These are phyloP conservation scores for Kodamaea derodonti DNA, from an alignment of 1,139 yeast genomes.

Conservation along the genomic window DNA sequence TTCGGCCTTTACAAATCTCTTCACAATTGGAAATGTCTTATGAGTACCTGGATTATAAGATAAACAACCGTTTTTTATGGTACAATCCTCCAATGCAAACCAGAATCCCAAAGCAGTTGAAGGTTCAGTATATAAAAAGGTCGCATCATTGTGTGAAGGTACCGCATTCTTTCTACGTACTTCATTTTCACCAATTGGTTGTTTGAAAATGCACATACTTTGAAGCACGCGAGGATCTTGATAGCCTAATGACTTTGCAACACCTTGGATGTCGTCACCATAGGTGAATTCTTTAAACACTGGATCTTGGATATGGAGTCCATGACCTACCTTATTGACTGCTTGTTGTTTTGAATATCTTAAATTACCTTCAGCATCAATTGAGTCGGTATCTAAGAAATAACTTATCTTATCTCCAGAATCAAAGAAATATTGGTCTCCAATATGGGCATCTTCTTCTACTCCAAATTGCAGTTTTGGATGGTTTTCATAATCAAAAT, in stretches of 20 bases:
- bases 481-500: slow-evolving; percentile 54
- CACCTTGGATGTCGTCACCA: slow-evolving; percentile 44
- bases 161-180: slow-evolving; percentile 60
- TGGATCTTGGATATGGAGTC: slow-evolving; percentile 55
- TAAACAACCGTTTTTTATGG: slow-evolving; percentile 63
- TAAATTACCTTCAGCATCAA: slow-evolving; percentile 49
- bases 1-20: slow-evolving; percentile 58
- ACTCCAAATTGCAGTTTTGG: slow-evolving; percentile 74
- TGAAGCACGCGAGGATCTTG: slow-evolving; percentile 70
- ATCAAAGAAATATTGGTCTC: slow-evolving; percentile 67
- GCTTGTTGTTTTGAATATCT: slow-evolving; percentile 52
- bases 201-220: slow-evolving; percentile 78
- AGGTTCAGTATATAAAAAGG: slow-evolving; percentile 70
- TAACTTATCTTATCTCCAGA: slow-evolving; percentile 67
- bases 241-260: slow-evolving; percentile 52
- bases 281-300: slow-evolving; percentile 50
- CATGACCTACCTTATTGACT: slow-evolving; percentile 79
- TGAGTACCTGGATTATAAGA: slow-evolving; percentile 76
- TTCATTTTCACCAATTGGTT: slow-evolving; percentile 37
- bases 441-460: slow-evolving; percentile 60
- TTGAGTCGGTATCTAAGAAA: slow-evolving; percentile 73
- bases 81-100: slow-evolving; percentile 80
- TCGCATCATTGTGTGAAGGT: slow-evolving; percentile 77
- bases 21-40: slow-evolving; percentile 51
- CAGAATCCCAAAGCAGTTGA: slow-evolving; percentile 75